Percentiles rank a stretch among this genome's conserved stretches.
These are phyloP conservation scores for Imleria badia DNA, from an alignment of 768 basidiomycete species.

Conservation along the genomic window DNA sequence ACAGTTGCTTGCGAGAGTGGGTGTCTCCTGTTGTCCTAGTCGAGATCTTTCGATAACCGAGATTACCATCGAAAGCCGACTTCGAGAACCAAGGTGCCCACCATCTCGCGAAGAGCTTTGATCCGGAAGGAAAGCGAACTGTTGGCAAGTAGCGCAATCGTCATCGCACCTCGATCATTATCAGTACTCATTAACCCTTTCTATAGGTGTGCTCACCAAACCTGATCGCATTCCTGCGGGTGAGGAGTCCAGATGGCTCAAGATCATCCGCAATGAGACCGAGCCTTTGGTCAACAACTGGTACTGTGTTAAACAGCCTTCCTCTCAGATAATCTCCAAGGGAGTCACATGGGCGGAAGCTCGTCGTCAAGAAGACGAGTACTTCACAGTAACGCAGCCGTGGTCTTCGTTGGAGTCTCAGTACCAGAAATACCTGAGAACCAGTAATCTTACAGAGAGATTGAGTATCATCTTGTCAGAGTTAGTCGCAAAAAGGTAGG, in stretches of 20 bases:
- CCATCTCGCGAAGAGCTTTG: not conserved
- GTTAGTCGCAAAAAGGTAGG: constrained; percentile 56
- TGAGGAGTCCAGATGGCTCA: constrained; percentile 43
- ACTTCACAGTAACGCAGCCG: constrained; percentile 47
- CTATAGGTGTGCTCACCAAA: constrained; percentile 69
- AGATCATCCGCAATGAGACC: constrained; percentile 51
- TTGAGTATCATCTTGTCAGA: constrained; percentile 61
- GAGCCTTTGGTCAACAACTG: constrained; percentile 22
- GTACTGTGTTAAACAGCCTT: constrained; percentile 40
- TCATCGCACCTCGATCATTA: no score
- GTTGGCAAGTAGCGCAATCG: not conserved
- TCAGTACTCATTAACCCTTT: not conserved
- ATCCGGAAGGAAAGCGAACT: not conserved
- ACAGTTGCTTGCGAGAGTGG: constrained; percentile 1
- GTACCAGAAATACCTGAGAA: constrained; percentile 55
- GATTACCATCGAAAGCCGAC: not conserved
- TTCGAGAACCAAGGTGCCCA: constrained; percentile 5
- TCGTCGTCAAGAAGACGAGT: constrained; percentile 51
- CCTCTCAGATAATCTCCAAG: constrained; percentile 8
- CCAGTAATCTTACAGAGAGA: constrained; percentile 52
- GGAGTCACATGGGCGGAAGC: constrained; percentile 55
- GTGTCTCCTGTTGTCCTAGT: not conserved
- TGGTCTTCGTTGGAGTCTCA: constrained; percentile 52
- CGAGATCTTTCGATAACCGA: not conserved
- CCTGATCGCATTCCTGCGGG: constrained; percentile 50